phyloP scores from a whole-genome alignment of 768 basidiomycete genomes.

The Agrocybe chaxingu region DNA sequence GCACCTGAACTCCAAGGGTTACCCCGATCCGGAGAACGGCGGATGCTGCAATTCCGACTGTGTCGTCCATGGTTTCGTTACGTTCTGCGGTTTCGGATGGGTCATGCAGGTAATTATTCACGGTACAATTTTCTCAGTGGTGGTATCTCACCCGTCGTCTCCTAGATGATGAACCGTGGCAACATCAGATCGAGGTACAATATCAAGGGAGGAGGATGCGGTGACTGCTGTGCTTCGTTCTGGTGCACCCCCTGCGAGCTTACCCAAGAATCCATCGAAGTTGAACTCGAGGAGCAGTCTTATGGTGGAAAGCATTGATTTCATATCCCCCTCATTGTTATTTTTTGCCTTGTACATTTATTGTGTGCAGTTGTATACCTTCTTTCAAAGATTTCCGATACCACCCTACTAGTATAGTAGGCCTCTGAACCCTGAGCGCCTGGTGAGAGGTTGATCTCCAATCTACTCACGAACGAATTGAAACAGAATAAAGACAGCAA shows the following conservation, averaged over 20 bases:
- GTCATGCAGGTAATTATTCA: constrained; percentile 33
- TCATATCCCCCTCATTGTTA: neutral
- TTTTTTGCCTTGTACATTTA: neutral
- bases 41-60: constrained; percentile 34
- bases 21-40: constrained; percentile 34
- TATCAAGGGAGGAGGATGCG: constrained; percentile 40
- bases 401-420: neutral
- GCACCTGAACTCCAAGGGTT: constrained; percentile 31
- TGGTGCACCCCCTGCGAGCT: constrained; percentile 48
- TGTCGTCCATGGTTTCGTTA: constrained; percentile 27
- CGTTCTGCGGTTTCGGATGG: constrained; percentile 31
- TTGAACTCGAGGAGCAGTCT: constrained; percentile 42
- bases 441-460: too few relatives aligned
- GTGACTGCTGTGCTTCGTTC: constrained; percentile 36
- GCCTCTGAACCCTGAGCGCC: too few relatives aligned
- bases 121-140: neutral
- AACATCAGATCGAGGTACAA: constrained; percentile 39
- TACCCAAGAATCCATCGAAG: constrained; percentile 43
- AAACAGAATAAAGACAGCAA: too few relatives aligned
- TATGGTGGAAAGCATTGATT: neutral
- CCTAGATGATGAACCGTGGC: constrained; percentile 31
- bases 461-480: too few relatives aligned
- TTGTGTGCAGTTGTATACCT: neutral
- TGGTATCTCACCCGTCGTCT: neutral
- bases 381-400: neutral